A percentile compares a stretch with the other conserved stretches of the same genome.
phyloP scores from a whole-genome alignment of 1,284 basidiomycete species.

The Apiotrichum sp. region DNA sequence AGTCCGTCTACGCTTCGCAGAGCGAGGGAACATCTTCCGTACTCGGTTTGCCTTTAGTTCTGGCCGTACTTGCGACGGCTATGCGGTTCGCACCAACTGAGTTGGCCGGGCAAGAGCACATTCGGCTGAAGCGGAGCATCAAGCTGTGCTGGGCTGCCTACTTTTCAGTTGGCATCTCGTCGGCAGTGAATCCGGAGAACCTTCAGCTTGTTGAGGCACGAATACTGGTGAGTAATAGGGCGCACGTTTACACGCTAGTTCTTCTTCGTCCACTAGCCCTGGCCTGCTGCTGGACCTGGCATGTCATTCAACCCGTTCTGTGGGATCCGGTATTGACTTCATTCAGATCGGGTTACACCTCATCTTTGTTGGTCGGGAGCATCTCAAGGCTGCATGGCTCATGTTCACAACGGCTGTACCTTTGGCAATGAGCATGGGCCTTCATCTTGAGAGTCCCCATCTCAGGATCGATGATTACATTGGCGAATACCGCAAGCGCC shows the following conservation, averaged over 20 bases:
- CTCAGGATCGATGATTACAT: slow-evolving; percentile 58
- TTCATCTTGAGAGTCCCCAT: slow-evolving; percentile 80
- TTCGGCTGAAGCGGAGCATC: slow-evolving; percentile 63
- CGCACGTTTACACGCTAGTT: too few species aligned
- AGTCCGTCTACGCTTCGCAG: slow-evolving; percentile 57
- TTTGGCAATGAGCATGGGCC: slow-evolving; percentile 81
- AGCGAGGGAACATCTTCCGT: slow-evolving; percentile 17
- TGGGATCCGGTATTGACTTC: too few species aligned
- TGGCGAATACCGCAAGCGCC: slow-evolving; percentile 79
- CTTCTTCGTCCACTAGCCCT: too few species aligned
- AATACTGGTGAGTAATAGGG: slow-evolving; percentile 57
- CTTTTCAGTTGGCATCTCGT: slow-evolving; percentile 43
- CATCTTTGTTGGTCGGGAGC: slow-evolving; percentile 50
- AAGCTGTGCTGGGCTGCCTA: slow-evolving; percentile 73
- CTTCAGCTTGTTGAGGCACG: slow-evolving; percentile 78
- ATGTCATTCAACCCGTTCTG: too few species aligned
- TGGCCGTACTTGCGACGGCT: slow-evolving; percentile 84
- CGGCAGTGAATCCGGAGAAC: slow-evolving; percentile 82
- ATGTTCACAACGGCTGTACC: slow-evolving; percentile 82
- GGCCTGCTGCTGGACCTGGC: too few species aligned
- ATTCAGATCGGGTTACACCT: too few species aligned
- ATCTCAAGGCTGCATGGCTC: slow-evolving; percentile 73
- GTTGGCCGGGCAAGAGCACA: slow-evolving; percentile 64
- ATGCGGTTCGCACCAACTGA: slow-evolving; percentile 74
- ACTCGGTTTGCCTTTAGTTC: slow-evolving; percentile 65